phyloP scores from a whole-genome alignment of 768 basidiomycete species.

The Leccinum arenicola region DNA sequence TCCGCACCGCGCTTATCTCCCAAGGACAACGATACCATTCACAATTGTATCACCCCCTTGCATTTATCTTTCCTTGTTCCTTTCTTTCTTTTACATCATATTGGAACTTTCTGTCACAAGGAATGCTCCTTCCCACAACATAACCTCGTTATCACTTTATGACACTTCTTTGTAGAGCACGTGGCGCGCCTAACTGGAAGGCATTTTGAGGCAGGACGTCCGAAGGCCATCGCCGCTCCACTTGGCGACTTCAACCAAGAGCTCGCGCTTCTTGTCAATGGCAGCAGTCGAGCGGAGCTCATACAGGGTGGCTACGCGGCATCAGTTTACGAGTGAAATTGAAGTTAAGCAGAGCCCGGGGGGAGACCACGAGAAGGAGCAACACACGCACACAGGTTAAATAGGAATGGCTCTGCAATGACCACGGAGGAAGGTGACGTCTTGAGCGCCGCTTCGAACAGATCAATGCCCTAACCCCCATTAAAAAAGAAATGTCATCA shows the following conservation, averaged over 20 bases:
- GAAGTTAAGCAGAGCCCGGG: not conserved
- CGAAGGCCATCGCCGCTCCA: conserved; percentile 86
- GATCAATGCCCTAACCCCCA: conserved; percentile 56
- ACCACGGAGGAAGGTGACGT: conserved; percentile 69
- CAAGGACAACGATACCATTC: conserved; percentile 17
- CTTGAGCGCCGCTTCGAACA: conserved; percentile 59
- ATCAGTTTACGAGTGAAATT: not conserved
- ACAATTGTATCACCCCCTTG: conserved; percentile 24
- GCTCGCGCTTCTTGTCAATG: conserved; percentile 70
- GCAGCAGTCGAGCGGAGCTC: conserved; percentile 74
- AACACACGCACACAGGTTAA: conserved; percentile 68
- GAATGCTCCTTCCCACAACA: not conserved
- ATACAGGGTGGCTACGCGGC: conserved; percentile 63
- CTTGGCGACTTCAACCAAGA: conserved; percentile 74
- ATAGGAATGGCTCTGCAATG: conserved; percentile 78
- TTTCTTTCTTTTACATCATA: conserved; percentile 16
- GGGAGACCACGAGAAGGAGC: not conserved
- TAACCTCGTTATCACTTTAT: conserved; percentile 13
- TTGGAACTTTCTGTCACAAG: conserved; percentile 1
- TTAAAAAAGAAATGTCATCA: not conserved
- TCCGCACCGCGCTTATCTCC: not conserved
- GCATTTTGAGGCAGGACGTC: conserved; percentile 77
- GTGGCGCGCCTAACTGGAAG: conserved; percentile 41
- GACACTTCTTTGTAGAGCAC: not conserved
- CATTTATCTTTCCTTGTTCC: conserved; percentile 10